Evolutionary conservation across 495 filamentous ascomycete species (phyloP).

Genomic region (Amniculicola lignicola): DNA sequence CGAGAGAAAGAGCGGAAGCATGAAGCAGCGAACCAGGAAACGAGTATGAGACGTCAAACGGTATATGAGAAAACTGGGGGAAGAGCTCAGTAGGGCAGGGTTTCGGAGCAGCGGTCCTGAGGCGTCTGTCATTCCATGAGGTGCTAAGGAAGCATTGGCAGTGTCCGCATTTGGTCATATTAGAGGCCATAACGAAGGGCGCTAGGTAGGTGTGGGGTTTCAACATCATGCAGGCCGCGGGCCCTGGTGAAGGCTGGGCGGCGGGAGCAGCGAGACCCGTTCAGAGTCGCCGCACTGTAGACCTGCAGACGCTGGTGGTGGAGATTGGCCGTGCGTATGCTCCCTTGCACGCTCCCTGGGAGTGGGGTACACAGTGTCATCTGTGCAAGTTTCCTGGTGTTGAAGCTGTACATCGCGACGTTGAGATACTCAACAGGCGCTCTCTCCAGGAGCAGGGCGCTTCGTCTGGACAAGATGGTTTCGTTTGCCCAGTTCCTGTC

Average conservation of each 20-base stretch:
- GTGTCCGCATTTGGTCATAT: slow-evolving; percentile 19
- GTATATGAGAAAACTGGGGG: slow-evolving; percentile 35
- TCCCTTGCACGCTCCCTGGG: too few relatives aligned
- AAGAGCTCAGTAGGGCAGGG: slow-evolving; percentile 24
- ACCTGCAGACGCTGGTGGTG: slow-evolving; percentile 4
- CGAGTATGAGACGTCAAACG: slow-evolving; percentile 35
- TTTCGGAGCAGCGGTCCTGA: slow-evolving; percentile 37
- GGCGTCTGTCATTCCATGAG: slow-evolving; percentile 34
- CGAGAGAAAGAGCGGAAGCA: slow-evolving; percentile 36
- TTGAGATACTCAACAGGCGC: too few relatives aligned
- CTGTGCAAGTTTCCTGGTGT: background rate
- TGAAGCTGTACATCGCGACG: background rate
- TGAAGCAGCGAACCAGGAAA: slow-evolving; percentile 29
- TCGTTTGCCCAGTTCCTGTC: slow-evolving; percentile 15
- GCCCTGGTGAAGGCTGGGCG: slow-evolving; percentile 8
- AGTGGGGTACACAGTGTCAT: background rate
- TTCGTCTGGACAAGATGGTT: slow-evolving; percentile 8
- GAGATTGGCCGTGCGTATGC: slow-evolving; percentile 8
- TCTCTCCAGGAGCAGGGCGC: slow-evolving; percentile 3
- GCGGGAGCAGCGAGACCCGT: slow-evolving; percentile 27
- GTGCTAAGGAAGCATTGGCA: slow-evolving; percentile 29
- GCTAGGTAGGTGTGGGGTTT: slow-evolving; percentile 35
- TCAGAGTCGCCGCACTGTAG: slow-evolving; percentile 10
- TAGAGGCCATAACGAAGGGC: slow-evolving; percentile 16
- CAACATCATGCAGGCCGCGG: slow-evolving; percentile 33